Conservation (phyloP, 176 grass and related monocot genomes). For the Oryza longistaminata region DNA sequence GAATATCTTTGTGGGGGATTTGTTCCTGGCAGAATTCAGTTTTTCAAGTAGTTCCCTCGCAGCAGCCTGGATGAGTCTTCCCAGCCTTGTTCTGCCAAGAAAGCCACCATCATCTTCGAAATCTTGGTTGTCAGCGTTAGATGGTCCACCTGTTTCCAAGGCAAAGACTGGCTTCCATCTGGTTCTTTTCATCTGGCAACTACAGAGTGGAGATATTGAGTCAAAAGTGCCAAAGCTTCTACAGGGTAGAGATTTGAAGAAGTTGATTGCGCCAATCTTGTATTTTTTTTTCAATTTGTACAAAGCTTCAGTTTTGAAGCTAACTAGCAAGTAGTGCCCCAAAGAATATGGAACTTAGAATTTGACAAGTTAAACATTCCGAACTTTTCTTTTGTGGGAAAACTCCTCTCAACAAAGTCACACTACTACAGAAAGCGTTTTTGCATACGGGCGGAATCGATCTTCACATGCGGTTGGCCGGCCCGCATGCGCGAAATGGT, state of each 20-base stretch:
- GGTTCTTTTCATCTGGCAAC: conserved; percentile 45
- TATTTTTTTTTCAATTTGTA: too few species aligned
- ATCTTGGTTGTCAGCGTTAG: conserved; percentile 49
- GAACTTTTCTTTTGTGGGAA: too few species aligned
- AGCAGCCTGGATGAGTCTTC: conserved; percentile 62
- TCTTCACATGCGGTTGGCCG: too few species aligned
- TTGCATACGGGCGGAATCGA: too few species aligned
- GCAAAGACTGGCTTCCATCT: conserved; percentile 67
- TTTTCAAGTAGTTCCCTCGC: conserved; percentile 69
- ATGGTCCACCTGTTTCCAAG: conserved; percentile 68
- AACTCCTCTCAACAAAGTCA: too few species aligned
- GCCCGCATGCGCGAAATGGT: too few species aligned
- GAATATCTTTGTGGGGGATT: conserved; percentile 82
- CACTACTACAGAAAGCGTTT: too few species aligned
- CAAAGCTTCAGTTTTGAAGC: too few species aligned
- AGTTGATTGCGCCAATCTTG: background rate
- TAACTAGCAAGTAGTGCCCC: too few species aligned
- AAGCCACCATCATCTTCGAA: conserved; percentile 54
- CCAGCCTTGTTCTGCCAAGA: conserved; percentile 74
- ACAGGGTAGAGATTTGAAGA: background rate
- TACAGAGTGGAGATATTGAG: conserved; percentile 38
- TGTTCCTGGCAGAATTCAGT: conserved; percentile 70
- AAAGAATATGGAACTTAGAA: too few species aligned
- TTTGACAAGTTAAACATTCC: too few species aligned
- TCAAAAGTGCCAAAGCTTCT: background rate